Evolutionary conservation across 1,284 basidiomycete genomes (phyloP), one percentile per base, ranked within the genome.

Genomic region (Melampsora larici-populina): DNA sequence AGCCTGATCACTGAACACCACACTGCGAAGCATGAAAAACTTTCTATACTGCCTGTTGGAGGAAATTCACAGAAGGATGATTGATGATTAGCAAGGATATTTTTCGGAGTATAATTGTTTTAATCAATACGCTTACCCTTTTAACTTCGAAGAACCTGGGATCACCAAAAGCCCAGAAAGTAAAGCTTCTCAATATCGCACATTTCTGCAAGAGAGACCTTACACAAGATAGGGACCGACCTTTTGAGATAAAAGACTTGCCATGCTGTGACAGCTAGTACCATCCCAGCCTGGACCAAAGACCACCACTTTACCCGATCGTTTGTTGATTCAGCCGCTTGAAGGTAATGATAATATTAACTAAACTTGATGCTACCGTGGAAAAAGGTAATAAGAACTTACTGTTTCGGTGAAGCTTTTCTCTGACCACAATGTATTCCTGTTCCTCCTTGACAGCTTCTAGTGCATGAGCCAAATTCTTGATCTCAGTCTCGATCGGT

Each of bases 271-370:
- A 97, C 92, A 18, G 89, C 87, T 82, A 98, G 90, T 63, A 99
- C 87, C 40, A 99, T 91, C 68, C 91, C 83, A 21, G 91, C 89
- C 84, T 99, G 97, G 17, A 94, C 84, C 79, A 99, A 90, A 15
- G 93, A 96, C 97, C 97, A 99, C 93, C 93, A 99, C 85, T 98
- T 99, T 78, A 99, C 95, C 60, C 97, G 90, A 49, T 92, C 89
- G 84, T 99, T 99, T 13, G 85, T 86, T 65, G 83, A 84, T 78
- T 86, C 85, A n/a, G 85, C 84, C 4, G 85, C 81, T 87, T 82
- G 1, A 43, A 62, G 40, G 4, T 18, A 69, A 70, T 21, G 17
- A 70, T 43, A 48, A 58, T 24, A 29, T 26, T 70, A 29, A 11
- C 24, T n/a, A 68, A 81, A 79, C 71, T 82, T 82, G 6, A 93